Percentiles rank a stretch among this genome's conserved stretches.
Conservation (phyloP, 768 basidiomycete genomes). For the Fomitopsis pulvina region DNA sequence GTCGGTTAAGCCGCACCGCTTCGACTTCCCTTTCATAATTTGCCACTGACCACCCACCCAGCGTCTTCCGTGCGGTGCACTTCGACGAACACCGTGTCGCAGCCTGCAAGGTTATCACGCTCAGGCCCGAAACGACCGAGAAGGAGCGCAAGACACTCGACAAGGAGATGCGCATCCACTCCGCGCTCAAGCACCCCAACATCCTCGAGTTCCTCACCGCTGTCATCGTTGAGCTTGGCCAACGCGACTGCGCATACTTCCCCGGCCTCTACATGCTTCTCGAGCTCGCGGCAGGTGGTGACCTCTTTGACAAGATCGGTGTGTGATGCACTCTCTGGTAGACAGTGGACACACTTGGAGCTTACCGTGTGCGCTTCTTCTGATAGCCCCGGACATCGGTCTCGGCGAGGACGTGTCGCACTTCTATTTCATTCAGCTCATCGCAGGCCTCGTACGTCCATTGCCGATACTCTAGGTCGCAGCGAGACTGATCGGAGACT, state of each 20-base stretch:
- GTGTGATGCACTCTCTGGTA: conserved; percentile 7
- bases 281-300: conserved; percentile 90
- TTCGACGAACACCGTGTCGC: conserved; percentile 58
- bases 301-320: conserved; percentile 99
- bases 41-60: conserved; percentile 23
- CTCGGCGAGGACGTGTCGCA: conserved; percentile 84
- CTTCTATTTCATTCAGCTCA: conserved; percentile 81
- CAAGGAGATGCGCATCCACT: conserved; percentile 90
- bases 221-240: conserved; percentile 62
- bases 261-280: conserved; percentile 90
- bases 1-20: no score
- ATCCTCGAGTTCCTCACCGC: conserved; percentile 83
- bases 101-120: conserved; percentile 78
- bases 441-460: conserved; percentile 68
- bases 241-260: conserved; percentile 38
- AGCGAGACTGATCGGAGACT: neutral
- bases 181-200: conserved; percentile 68
- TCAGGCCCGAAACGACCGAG: conserved; percentile 58
- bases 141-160: conserved; percentile 75
- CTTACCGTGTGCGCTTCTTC: conserved; percentile 1
- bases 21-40: no score
- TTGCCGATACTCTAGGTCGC: neutral
- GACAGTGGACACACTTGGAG: neutral
- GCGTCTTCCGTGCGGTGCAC: conserved; percentile 82
- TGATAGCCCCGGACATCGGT: conserved; percentile 87